A percentile compares a stretch with the other conserved stretches of the same genome.
These are phyloP conservation scores for Paraconiothyrium brasiliense DNA, from an alignment of 2,329 filamentous ascomycete genomes.

Conservation along the genomic window DNA sequence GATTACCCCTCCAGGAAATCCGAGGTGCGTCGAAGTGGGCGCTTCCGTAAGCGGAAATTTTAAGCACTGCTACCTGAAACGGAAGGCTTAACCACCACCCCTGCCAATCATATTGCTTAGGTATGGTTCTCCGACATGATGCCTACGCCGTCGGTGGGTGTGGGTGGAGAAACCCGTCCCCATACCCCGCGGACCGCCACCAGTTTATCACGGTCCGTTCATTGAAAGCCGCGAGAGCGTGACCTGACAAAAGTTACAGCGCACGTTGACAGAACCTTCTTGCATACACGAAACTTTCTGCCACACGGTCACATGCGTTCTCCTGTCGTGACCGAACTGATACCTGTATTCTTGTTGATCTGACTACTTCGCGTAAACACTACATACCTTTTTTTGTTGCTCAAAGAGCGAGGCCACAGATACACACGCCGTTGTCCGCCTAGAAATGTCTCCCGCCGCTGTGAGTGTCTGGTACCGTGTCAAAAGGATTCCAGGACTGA, in stretches of 20 bases:
- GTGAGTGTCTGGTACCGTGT: not conserved
- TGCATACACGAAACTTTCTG: not conserved
- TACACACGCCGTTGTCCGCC: not conserved
- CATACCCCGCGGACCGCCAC: slow-evolving; percentile 10
- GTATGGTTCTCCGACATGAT: slow-evolving; percentile 4
- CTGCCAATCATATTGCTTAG: slow-evolving; percentile 9
- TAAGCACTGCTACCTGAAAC: slow-evolving; percentile 21
- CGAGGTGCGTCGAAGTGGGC: slow-evolving; percentile 11
- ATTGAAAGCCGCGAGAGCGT: not conserved
- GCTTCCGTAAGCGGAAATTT: slow-evolving; percentile 21
- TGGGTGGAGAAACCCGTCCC: not conserved
- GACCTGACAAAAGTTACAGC: slow-evolving; percentile 4
- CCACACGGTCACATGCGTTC: slow-evolving; percentile 6
- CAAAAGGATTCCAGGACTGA: slow-evolving; percentile 9
- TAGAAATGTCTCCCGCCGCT: slow-evolving; percentile 32
- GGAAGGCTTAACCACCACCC: slow-evolving; percentile 11
- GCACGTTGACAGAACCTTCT: not conserved
- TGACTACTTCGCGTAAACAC: not conserved
- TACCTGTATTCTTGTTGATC: not conserved
- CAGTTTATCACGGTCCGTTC: slow-evolving; percentile 1
- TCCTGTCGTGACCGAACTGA: not conserved
- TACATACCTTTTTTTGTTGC: not conserved
- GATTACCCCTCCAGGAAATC: slow-evolving; percentile 21
- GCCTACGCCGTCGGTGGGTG: slow-evolving; percentile 7
- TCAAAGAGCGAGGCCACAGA: not conserved